These are phyloP conservation scores for Entomophthora muscae DNA, from an alignment of 371 early-diverging fungal species.

Conservation along the genomic window DNA sequence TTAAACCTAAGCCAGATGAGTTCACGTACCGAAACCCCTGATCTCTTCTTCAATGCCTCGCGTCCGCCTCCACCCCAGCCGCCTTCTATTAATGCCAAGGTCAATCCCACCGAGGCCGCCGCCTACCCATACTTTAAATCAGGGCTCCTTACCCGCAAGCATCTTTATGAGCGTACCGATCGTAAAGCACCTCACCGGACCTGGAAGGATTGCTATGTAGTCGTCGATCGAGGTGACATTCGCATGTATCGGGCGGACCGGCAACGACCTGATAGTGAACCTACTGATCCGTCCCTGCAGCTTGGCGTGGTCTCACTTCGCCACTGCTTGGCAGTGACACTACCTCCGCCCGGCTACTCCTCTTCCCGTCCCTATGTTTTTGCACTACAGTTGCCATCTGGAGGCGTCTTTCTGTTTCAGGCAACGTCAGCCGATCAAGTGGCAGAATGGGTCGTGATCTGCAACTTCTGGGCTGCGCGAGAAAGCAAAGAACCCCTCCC, in stretches of 20 bases:
- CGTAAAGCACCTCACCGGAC: slow-evolving; percentile 63
- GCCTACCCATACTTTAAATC: slow-evolving; percentile 34
- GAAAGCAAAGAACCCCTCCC: slow-evolving; percentile 67
- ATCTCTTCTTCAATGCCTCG: slow-evolving; percentile 8
- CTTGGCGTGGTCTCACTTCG: slow-evolving; percentile 44
- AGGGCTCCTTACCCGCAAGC: slow-evolving; percentile 72
- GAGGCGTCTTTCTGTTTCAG: slow-evolving; percentile 71
- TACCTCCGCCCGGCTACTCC: slow-evolving; percentile 71
- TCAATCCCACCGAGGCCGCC: slow-evolving; percentile 5
- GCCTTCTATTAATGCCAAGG: neutral
- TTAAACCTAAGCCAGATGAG: slow-evolving; percentile 4
- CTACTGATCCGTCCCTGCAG: slow-evolving; percentile 16
- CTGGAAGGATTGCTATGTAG: slow-evolving; percentile 69
- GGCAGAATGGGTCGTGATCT: slow-evolving; percentile 59
- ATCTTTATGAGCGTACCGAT: slow-evolving; percentile 51
- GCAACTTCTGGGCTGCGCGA: slow-evolving; percentile 85
- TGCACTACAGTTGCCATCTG: slow-evolving; percentile 57
- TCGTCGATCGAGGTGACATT: slow-evolving; percentile 53
- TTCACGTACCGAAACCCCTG: slow-evolving; percentile 5
- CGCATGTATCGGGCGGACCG: slow-evolving; percentile 55
- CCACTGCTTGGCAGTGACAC: slow-evolving; percentile 54
- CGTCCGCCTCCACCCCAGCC: neutral
- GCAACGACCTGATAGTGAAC: slow-evolving; percentile 15
- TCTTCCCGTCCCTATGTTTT: slow-evolving; percentile 57
- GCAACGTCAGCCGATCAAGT: slow-evolving; percentile 37